Conservation (phyloP, 352 stramenopile genomes). For the Phytophthora hybrid region DNA sequence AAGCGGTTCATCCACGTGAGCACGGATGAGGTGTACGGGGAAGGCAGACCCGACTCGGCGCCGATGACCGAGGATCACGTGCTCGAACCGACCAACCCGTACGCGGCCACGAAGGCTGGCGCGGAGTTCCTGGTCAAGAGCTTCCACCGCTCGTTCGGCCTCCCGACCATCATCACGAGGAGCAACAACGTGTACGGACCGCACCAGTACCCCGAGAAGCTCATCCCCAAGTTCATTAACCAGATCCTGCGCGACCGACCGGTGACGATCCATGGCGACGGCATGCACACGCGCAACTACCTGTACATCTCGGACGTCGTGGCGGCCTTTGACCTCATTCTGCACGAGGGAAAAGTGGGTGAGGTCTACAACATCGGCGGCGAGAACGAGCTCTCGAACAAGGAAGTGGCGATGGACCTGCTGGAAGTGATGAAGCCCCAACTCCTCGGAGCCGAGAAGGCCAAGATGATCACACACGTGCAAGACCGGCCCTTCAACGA, state of each 20-base stretch:
- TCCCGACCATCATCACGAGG: conserved; percentile 97
- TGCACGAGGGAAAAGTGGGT: conserved; percentile 93
- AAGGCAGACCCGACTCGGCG: conserved; percentile 90
- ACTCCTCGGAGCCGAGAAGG: conserved; percentile 44
- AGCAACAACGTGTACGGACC: conserved; percentile 99
- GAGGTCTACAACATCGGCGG: conserved; percentile 98
- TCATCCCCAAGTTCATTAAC: conserved; percentile 99
- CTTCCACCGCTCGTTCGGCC: conserved; percentile 93
- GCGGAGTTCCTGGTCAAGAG: conserved; percentile 98
- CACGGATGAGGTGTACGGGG: conserved; percentile 99
- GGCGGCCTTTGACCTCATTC: conserved; percentile 95
- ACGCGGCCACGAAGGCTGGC: conserved; percentile 98
- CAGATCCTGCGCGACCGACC: conserved; percentile 91
- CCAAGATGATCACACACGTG: conserved; percentile 73
- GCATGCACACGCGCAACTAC: conserved; percentile 97
- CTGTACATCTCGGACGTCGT: conserved; percentile 98
- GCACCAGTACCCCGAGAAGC: conserved; percentile 99
- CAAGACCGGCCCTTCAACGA: conserved; percentile 98
- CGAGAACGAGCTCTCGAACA: conserved; percentile 68
- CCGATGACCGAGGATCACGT: conserved; percentile 97
- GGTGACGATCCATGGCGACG: conserved; percentile 97
- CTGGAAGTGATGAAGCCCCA: conserved; percentile 72
- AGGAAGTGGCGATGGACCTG: conserved; percentile 91
- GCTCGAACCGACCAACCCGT: conserved; percentile 97
- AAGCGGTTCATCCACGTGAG: conserved; percentile 97